These are phyloP conservation scores for Penicillium verhagenii DNA, from an alignment of 495 filamentous ascomycete species.

Conservation along the genomic window DNA sequence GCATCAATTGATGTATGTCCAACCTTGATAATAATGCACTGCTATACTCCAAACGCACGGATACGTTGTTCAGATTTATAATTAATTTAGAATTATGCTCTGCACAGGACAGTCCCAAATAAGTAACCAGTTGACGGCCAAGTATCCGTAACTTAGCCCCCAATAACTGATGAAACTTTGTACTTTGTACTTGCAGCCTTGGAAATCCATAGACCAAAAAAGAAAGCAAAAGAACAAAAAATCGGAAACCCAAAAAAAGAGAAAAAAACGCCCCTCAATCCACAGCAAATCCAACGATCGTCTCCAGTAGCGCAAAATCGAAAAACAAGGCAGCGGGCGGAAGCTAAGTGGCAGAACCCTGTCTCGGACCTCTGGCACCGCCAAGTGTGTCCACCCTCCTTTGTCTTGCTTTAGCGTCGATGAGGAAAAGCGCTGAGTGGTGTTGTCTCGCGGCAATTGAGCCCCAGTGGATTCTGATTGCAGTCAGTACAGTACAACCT, in stretches of 20 bases:
- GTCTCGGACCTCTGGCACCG: constrained; percentile 19
- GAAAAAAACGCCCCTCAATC: not conserved
- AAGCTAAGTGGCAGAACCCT: constrained; percentile 16
- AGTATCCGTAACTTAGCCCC: too few relatives aligned
- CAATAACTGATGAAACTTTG: too few relatives aligned
- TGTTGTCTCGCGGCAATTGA: constrained; percentile 10
- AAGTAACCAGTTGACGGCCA: not conserved
- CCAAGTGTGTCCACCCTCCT: constrained; percentile 5
- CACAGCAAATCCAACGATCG: not conserved
- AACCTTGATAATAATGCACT: not conserved
- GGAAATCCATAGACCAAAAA: not conserved
- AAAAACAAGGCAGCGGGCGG: constrained; percentile 24
- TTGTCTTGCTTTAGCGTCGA: constrained; percentile 19
- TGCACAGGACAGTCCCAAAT: too few relatives aligned
- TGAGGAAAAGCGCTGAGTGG: constrained; percentile 6
- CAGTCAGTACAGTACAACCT: not conserved
- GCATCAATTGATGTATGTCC: too few relatives aligned
- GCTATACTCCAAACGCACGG: not conserved
- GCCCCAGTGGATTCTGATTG: not conserved
- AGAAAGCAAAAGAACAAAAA: not conserved
- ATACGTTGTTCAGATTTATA: not conserved
- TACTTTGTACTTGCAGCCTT: not conserved
- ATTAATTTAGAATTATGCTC: too few relatives aligned
- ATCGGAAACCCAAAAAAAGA: too few relatives aligned
- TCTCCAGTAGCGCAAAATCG: constrained; percentile 2